Percentiles rank a stretch among this genome's conserved stretches.
Conservation (phyloP, 768 basidiomycete species). For the Mrakia blollopis region DNA sequence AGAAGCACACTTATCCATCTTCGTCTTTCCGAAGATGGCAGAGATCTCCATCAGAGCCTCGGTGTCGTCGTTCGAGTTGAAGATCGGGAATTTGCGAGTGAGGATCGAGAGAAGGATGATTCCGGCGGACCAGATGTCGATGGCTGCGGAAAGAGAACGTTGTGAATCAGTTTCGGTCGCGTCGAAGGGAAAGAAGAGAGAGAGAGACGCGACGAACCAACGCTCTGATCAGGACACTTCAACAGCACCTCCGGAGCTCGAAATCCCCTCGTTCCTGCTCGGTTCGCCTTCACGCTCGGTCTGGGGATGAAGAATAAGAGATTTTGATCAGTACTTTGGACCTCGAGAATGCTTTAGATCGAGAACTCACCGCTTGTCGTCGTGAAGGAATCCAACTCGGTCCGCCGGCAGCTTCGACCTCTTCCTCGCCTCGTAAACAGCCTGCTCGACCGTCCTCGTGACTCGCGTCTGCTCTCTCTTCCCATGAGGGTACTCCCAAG, state of each 20-base stretch:
- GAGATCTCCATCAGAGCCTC: constrained; percentile 96
- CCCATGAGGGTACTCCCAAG: constrained; percentile 65
- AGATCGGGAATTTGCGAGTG: constrained; percentile 84
- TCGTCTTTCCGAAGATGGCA: constrained; percentile 70
- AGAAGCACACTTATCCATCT: constrained; percentile 78
- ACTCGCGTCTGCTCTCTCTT: constrained; percentile 50
- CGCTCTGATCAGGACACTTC: constrained; percentile 88
- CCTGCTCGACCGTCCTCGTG: constrained; percentile 46
- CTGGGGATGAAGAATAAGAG: constrained; percentile 46
- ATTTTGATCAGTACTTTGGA: background rate
- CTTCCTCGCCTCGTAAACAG: constrained; percentile 42
- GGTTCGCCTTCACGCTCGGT: constrained; percentile 82
- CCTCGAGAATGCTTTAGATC: background rate
- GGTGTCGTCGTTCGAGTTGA: constrained; percentile 87
- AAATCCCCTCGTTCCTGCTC: constrained; percentile 94
- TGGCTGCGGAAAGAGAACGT: constrained; percentile 53
- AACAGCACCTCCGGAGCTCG: constrained; percentile 92
- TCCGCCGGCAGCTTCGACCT: constrained; percentile 39
- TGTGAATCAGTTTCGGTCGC: background rate
- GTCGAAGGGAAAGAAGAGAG: background rate
- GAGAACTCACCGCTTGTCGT: constrained; percentile 40
- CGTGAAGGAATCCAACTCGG: constrained; percentile 41
- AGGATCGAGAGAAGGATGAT: constrained; percentile 89
- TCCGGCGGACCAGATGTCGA: constrained; percentile 95
- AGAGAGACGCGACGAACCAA: constrained; percentile 55